These are phyloP conservation scores for Mycena floridula DNA, from an alignment of 768 basidiomycete species.

Conservation along the genomic window DNA sequence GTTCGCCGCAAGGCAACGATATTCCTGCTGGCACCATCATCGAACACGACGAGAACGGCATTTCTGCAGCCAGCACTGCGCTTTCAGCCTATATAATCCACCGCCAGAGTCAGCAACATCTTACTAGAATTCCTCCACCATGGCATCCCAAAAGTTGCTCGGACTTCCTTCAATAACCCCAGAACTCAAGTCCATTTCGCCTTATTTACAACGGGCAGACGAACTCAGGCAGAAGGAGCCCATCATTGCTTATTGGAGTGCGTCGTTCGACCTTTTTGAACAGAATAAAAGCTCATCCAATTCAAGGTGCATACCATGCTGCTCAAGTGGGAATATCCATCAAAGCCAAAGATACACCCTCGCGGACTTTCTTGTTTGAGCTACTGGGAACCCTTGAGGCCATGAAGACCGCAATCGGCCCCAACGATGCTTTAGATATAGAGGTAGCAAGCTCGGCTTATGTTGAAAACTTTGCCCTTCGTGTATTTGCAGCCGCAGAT, in stretches of 20 bases:
- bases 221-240: slow-evolving; percentile 82
- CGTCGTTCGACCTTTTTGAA: slow-evolving; percentile 21
- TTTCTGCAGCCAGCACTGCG: slow-evolving; percentile 1
- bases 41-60: slow-evolving; percentile 37
- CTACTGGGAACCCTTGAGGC: slow-evolving; percentile 76
- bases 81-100: not conserved
- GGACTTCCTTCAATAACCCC: slow-evolving; percentile 54
- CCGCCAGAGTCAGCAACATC: no score
- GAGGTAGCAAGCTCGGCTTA: slow-evolving; percentile 83
- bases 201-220: slow-evolving; percentile 85
- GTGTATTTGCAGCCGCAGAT: slow-evolving; percentile 85
- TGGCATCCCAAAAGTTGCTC: slow-evolving; percentile 32
- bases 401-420: slow-evolving; percentile 70
- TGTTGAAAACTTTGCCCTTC: slow-evolving; percentile 92
- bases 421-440: slow-evolving; percentile 75
- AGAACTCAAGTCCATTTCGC: slow-evolving; percentile 61
- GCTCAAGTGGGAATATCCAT: slow-evolving; percentile 80
- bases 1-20: no score
- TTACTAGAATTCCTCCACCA: slow-evolving; percentile 11
- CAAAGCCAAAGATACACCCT: slow-evolving; percentile 57
- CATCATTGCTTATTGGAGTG: slow-evolving; percentile 94
- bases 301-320: slow-evolving; percentile 82
- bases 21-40: no score
- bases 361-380: slow-evolving; percentile 62
- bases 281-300: slow-evolving; percentile 6